Evolutionary conservation across 2,329 filamentous ascomycete genomes (phyloP), one percentile per base, ranked within the genome.

Genomic region (Fusarium albidum): DNA sequence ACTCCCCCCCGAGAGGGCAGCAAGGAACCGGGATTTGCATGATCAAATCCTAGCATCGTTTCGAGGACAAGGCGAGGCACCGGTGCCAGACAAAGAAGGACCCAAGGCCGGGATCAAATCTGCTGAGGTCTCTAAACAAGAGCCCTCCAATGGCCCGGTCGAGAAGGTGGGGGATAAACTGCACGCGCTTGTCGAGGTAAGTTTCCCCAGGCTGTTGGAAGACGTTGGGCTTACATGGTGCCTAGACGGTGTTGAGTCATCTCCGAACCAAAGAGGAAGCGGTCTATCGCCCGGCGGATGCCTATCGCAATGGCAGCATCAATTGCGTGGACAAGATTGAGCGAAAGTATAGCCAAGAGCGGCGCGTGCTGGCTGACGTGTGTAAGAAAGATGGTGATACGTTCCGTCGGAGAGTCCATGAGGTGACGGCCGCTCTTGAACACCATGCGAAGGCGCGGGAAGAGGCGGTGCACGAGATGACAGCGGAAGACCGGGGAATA

Each of bases 171-270:
- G 47, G 18, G 46, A 47, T 17, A 55, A 55, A 32, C 37, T 71
- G 9, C 61, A 70, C 28, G 51, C 31, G 9, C 34, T 68, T 13
- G 57, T 70, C 13, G 58, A 68, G 34, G 69, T 71, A 55, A 56
- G 66, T 27, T n/a, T 13, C 9, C n/a, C n/a, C 18, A 46, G n/a
- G 8, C 3, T 13, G 7, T 21, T 26, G 3, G 7, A 2, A 33
- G 13, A 21, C 18, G 5, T 18, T 13, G 29, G 47, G 42, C 58
- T 65, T 33, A 65, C 31, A 56, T 39, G 29, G 31, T 61, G 34
- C 34, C 42, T 39, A 67, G 69, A 59, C 44, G 46, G 54, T 71
- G 45, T 43, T 66, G 40, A 38, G 33, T 27, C 64, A 65, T 44
- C 55, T 71, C 3, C 49, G 49, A 14, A 32, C 49, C 15, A 70